phyloP scores from a whole-genome alignment of 495 filamentous ascomycete genomes.

The Halenospora varia region DNA sequence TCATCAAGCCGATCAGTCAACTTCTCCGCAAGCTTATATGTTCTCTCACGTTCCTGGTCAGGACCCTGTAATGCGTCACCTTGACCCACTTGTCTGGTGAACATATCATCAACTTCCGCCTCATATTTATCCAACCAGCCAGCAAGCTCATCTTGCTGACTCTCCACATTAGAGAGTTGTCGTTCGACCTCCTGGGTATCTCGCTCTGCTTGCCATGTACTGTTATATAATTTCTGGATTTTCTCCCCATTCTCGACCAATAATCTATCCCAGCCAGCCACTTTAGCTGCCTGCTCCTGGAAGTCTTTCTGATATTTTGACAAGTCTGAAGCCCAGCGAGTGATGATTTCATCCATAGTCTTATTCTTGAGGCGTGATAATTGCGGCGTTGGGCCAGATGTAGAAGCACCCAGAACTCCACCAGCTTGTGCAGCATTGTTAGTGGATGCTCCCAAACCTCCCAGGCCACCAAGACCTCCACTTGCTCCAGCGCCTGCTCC shows the following conservation, averaged over 20 bases:
- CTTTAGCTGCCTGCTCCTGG: conserved; percentile 78
- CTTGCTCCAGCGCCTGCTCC: not conserved
- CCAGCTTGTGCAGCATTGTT: conserved; percentile 1
- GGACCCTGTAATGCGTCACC: conserved; percentile 76
- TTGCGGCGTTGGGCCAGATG: conserved; percentile 70
- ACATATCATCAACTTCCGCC: conserved; percentile 79
- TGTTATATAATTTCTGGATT: conserved; percentile 82
- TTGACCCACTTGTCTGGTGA: conserved; percentile 58
- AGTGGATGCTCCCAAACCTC: not conserved
- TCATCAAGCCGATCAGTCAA: conserved; percentile 81
- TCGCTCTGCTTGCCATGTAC: conserved; percentile 86
- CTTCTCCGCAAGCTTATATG: conserved; percentile 89
- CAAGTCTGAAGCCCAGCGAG: conserved; percentile 92
- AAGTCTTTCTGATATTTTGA: conserved; percentile 96
- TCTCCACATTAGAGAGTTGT: conserved; percentile 81
- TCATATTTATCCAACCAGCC: conserved; percentile 87
- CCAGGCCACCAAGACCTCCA: not conserved
- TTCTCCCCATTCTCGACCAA: conserved; percentile 90
- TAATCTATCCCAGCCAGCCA: conserved; percentile 86
- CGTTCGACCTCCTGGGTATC: conserved; percentile 88
- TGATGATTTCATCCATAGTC: conserved; percentile 99
- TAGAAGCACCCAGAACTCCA: conserved; percentile 48
- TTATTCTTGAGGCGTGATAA: conserved; percentile 93
- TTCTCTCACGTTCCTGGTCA: conserved; percentile 91
- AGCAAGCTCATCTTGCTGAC: conserved; percentile 84